Evolutionary conservation across 2,329 filamentous ascomycete genomes (phyloP).

Genomic region (Calonectria crousiana): DNA sequence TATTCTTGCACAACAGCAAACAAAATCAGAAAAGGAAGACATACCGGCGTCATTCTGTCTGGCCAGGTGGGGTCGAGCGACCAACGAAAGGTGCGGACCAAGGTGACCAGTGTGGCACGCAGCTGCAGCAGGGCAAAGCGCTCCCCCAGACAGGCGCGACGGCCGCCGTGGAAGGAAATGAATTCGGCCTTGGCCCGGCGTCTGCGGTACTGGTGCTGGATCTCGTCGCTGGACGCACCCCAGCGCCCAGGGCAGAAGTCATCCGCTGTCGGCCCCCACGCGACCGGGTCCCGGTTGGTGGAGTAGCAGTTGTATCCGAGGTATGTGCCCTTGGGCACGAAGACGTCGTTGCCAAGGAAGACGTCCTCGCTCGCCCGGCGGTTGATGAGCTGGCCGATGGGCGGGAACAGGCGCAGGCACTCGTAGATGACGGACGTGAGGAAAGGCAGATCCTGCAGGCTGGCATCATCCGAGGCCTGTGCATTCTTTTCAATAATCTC

Average conservation of each 20-base stretch:
- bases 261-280: conserved; percentile 50
- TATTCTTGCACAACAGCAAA: background rate
- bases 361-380: conserved; percentile 24
- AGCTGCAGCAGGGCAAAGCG: conserved; percentile 1
- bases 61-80: conserved; percentile 3
- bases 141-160: conserved; percentile 55
- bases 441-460: background rate
- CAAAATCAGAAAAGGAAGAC: background rate
- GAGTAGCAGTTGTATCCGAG: conserved; percentile 56
- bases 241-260: conserved; percentile 41
- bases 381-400: conserved; percentile 59
- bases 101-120: background rate
- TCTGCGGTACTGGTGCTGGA: conserved; percentile 50
- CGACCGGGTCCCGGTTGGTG: conserved; percentile 50
- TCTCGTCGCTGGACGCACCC: conserved; percentile 50
- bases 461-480: background rate
- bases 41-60: background rate
- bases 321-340: conserved; percentile 52
- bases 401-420: conserved; percentile 60
- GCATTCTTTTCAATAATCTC: background rate
- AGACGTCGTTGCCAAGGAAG: conserved; percentile 45
- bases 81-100: background rate
- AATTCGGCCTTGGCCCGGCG: conserved; percentile 53
- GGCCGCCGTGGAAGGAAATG: conserved; percentile 57
- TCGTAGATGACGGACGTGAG: conserved; percentile 43